A percentile compares a stretch with the other conserved stretches of the same genome.
Evolutionary conservation across 345 rosid species (phyloP).

Genomic region (Mangifera indica): DNA sequence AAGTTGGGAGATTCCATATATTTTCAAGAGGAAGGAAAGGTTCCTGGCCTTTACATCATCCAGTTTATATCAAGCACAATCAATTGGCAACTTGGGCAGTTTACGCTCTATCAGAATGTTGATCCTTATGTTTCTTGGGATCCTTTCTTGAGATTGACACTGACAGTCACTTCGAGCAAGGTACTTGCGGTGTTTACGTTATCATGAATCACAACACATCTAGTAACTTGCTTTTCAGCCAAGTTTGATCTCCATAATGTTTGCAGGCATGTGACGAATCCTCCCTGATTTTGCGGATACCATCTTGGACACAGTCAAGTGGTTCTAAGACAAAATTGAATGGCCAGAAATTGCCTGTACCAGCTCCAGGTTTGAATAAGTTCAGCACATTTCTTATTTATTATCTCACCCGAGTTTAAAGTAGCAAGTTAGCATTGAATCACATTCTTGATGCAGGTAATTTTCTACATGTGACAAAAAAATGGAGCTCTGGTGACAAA

Average conservation of each 20-base stretch:
- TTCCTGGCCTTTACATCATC: conserved; percentile 68
- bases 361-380: conserved; percentile 55
- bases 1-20: conserved; percentile 95
- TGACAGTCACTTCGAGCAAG: conserved; percentile 44
- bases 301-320: conserved; percentile 58
- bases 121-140: conserved; percentile 65
- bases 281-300: conserved; percentile 70
- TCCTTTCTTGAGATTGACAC: conserved; percentile 56
- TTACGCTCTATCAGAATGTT: conserved; percentile 56
- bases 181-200: conserved; percentile 25
- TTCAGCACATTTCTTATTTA: not conserved
- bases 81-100: conserved; percentile 63
- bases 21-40: conserved; percentile 67
- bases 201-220: not conserved
- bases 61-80: conserved; percentile 79
- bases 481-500: conserved; percentile 63
- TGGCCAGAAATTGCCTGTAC: conserved; percentile 42
- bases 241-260: not conserved
- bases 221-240: too few species aligned
- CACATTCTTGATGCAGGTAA: conserved; percentile 45
- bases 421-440: not conserved
- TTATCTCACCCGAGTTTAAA: not conserved
- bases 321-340: conserved; percentile 65
- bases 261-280: conserved; percentile 50
- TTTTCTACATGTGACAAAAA: conserved; percentile 47